Percentiles rank a stretch among this genome's conserved stretches.
phyloP scores from a whole-genome alignment of 768 basidiomycete species.

The Psilocybe azurescens region DNA sequence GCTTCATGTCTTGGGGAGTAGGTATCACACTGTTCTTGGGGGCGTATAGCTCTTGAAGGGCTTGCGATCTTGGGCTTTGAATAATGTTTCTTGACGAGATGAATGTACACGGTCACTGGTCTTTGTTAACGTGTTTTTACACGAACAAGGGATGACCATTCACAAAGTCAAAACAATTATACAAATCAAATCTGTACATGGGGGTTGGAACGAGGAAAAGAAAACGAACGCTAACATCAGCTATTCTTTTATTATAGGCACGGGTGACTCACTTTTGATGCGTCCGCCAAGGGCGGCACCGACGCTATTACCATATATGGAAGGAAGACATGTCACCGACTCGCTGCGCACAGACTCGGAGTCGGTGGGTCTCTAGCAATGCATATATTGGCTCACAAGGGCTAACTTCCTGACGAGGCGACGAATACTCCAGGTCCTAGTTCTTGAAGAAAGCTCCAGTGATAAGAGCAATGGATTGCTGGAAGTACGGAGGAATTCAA shows the following conservation, averaged over 20 bases:
- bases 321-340: background rate
- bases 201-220: slow-evolving; percentile 2
- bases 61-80: background rate
- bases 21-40: slow-evolving; percentile 1
- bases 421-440: no score
- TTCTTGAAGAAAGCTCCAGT: no score
- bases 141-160: slow-evolving; percentile 5
- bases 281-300: slow-evolving; percentile 15
- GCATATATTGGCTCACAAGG: no score
- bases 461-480: no score
- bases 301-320: slow-evolving; percentile 16
- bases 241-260: slow-evolving; percentile 8
- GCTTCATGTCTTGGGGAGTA: background rate
- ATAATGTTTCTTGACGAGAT: background rate
- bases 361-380: no score
- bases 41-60: slow-evolving; percentile 2
- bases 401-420: no score
- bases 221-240: slow-evolving; percentile 1
- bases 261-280: slow-evolving; percentile 16
- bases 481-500: no score
- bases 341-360: background rate
- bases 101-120: background rate
- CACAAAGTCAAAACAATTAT: slow-evolving; percentile 7
- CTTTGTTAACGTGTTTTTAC: background rate
- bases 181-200: slow-evolving; percentile 12